Evolutionary conservation across 768 basidiomycete species (phyloP).

Genomic region (Auriscalpium orientale): DNA sequence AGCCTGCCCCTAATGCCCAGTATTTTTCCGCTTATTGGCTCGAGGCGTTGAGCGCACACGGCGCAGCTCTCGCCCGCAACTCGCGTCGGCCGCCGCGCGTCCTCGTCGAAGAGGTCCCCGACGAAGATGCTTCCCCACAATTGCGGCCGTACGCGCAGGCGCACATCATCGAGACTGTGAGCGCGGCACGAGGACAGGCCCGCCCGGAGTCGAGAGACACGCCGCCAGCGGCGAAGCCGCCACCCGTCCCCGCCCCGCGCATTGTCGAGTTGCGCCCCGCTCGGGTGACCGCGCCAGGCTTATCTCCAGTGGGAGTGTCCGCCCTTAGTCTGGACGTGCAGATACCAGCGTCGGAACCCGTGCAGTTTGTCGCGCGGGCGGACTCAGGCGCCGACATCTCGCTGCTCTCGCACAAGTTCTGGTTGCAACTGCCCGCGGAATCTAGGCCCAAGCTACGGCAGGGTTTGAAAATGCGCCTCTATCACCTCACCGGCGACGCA

Average conservation of each 20-base stretch:
- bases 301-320: not conserved
- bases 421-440: not conserved
- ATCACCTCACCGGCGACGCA: not conserved
- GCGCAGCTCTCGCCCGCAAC: not conserved
- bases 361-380: not conserved
- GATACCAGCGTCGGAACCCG: not conserved
- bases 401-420: not conserved
- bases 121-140: not conserved
- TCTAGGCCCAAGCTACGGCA: not conserved
- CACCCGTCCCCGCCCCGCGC: not conserved
- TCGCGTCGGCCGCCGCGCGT: too few relatives aligned
- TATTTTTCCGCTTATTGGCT: not conserved
- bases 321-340: not conserved
- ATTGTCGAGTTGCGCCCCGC: not conserved
- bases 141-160: not conserved
- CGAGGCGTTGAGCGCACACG: not conserved
- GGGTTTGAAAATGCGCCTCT: not conserved
- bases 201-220: not conserved
- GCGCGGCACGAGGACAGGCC: not conserved
- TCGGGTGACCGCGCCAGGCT: not conserved
- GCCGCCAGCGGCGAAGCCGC: not conserved
- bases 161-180: not conserved
- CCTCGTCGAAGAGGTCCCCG: not conserved
- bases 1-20: not conserved
- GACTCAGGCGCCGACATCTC: not conserved